Conservation (phyloP, 2,329 filamentous ascomycete genomes). For the Scytalidium sp. region DNA sequence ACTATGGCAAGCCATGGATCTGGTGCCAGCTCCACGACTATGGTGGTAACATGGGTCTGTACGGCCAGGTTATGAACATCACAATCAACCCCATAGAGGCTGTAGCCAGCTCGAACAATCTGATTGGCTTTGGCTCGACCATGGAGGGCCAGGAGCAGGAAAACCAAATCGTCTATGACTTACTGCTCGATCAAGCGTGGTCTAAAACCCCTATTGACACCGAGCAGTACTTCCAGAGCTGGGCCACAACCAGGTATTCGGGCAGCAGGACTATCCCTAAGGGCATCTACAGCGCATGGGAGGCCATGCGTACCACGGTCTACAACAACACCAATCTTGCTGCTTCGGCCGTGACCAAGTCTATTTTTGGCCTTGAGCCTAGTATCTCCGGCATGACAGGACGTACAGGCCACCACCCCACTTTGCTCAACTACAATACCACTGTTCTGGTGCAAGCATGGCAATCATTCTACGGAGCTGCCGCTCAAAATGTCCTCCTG, state of each 20-base stretch:
- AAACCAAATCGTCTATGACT: conserved; percentile 49
- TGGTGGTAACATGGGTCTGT: conserved; percentile 46
- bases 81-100: conserved; percentile 45
- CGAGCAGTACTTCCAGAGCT: conserved; percentile 40
- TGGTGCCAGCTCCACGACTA: conserved; percentile 52
- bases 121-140: conserved; percentile 46
- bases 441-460: conserved; percentile 34
- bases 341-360: conserved; percentile 36
- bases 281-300: conserved; percentile 42
- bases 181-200: conserved; percentile 51
- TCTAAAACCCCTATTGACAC: conserved; percentile 39
- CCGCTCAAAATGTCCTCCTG: conserved; percentile 26
- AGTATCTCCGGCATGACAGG: conserved; percentile 37
- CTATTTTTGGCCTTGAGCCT: conserved; percentile 43
- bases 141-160: conserved; percentile 47
- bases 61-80: conserved; percentile 47
- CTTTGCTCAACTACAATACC: conserved; percentile 39
- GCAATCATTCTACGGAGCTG: conserved; percentile 35
- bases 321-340: conserved; percentile 48
- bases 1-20: conserved; percentile 50
- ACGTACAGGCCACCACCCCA: conserved; percentile 38
- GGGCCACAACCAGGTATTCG: conserved; percentile 41
- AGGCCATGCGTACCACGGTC: conserved; percentile 39
- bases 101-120: conserved; percentile 33
- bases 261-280: conserved; percentile 21